Base-by-base conservation (phyloP, 2,329 filamentous ascomycete genomes). In the Chrysoporthe deuterocubensis region DNA sequence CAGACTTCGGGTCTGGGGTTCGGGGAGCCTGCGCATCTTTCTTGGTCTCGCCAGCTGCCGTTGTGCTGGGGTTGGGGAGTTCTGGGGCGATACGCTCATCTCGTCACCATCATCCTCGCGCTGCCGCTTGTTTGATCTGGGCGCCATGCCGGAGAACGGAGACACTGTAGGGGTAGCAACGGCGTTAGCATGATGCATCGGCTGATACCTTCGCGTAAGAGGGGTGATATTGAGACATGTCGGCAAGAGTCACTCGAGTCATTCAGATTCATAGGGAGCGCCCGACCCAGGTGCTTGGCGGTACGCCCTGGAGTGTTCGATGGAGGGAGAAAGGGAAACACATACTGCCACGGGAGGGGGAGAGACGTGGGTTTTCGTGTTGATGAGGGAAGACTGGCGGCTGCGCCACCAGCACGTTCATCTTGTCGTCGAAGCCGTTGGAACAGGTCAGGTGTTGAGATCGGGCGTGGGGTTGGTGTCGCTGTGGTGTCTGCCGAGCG, bases 11-110 rank as follows among this genome's bases (percentile, higher is more conserved):
- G 68, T 63, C 13, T 66, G 63, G 7, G 62, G 54, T 32, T 68
- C 68, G 21, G 85, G 85, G 37, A 86, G 82, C n/a, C 86, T 87
- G 59, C 80, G 77, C 76, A 86, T 91, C 76, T 92, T 93, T 62
- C 88, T 84, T 18, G 87, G 86, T 71, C 90, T 83, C 65, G 87
- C 83, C 40, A 96, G 87, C 67, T 89, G 83, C 74, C 93, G 88
- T 71, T 89, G 82, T 72, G 90, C 83, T 68, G 92, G 86, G 70
- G 92, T 91, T 60, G 95, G 94, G 50, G 95, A 97, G 79, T 87
- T 90, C 69, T 88, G 87, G 7, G 95, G 94, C 48, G 95, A 97
- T 74, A 95, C 90, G 69, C 91, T 93, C 93, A 98, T 97, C 76
- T 94, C 93, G 77, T 94, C 92, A 76, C 91, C 90, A 71, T 95